Evolutionary conservation across 1,139 yeast species (phyloP), one percentile per base, ranked within the genome.

Genomic region (Scheffersomyces parashehatae): DNA sequence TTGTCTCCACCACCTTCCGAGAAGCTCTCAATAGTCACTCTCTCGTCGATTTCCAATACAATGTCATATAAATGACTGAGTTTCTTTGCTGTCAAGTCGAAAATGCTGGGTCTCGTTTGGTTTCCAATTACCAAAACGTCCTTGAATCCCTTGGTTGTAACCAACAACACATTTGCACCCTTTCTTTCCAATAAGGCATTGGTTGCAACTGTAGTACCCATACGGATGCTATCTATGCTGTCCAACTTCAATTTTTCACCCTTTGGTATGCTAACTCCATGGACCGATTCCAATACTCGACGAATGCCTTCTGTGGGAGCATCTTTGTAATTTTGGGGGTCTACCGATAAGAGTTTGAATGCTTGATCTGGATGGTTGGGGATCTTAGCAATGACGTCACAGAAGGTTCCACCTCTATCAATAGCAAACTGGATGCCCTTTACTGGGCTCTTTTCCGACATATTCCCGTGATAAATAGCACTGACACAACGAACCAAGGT

Each of bases 291-390:
- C 46, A 91, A 65, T 0, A 88, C 77, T 40, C 95, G 68, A 49
- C 97, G 73, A 38, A 91, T 88, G 5, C 96, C 97, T 66, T 90
- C 97, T 12, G 91, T 74, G 4, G 96, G 96, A 1, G 97, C 96
- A 71, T 91, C 97, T 4, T 73, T 68, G 60, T 91, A 90, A 66
- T 90, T 90, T 36, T 76, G 70, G 0, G 97, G 96, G 59, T 91
- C 97, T 6, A 86, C 96, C 1, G 96, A 88, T 28, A 91, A 71
- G 35, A 90, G 67, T 63, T 90, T 90, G 55, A 79, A 73, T 1
- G 68, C 73, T 39, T 58, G 59, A 49, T 74, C 78, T 3, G 56
- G 55, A 36, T 66, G 67, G 11, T 62, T 64, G 0, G 76, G 75
- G 39, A 69, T 68, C 46, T 83, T 74, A 5, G 85, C 82, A 28